Conservation (phyloP, 768 basidiomycete genomes). For the Phylloporus arenicola region DNA sequence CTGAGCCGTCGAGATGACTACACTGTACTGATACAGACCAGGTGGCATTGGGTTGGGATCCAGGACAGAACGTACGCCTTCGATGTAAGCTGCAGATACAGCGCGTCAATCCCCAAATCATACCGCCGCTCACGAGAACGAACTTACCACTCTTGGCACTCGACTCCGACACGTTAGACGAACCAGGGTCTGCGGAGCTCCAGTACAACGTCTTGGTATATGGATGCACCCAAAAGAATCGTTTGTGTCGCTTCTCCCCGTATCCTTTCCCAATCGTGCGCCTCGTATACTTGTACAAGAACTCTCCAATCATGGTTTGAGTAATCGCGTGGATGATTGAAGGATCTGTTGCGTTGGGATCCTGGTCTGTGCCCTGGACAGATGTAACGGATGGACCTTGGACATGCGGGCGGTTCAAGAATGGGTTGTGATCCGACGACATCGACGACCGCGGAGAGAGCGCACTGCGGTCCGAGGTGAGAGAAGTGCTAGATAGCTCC, state of each 20-base stretch:
- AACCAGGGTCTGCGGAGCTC: constrained; percentile 92
- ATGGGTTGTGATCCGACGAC: constrained; percentile 67
- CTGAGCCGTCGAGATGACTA: constrained; percentile 87
- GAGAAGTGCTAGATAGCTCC: constrained; percentile 63
- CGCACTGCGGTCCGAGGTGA: constrained; percentile 62
- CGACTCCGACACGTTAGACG: constrained; percentile 80
- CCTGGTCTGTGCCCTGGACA: constrained; percentile 30
- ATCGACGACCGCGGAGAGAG: constrained; percentile 76
- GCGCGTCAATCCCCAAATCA: constrained; percentile 1
- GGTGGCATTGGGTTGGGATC: constrained; percentile 96
- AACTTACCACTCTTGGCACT: constrained; percentile 94
- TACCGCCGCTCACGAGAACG: background rate
- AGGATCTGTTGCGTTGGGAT: constrained; percentile 69
- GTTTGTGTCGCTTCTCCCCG: constrained; percentile 82
- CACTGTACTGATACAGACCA: constrained; percentile 87
- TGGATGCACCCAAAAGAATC: constrained; percentile 99
- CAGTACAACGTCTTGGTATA: constrained; percentile 98
- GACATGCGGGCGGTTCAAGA: constrained; percentile 35
- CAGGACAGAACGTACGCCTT: constrained; percentile 84
- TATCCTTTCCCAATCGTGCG: constrained; percentile 84
- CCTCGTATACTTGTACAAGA: constrained; percentile 95
- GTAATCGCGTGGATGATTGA: constrained; percentile 93
- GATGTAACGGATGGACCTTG: constrained; percentile 40
- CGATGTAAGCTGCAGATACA: constrained; percentile 71
- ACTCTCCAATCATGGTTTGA: constrained; percentile 99